These are phyloP conservation scores for Diatrype stigma DNA, from an alignment of 2,329 filamentous ascomycete species.

Conservation along the genomic window DNA sequence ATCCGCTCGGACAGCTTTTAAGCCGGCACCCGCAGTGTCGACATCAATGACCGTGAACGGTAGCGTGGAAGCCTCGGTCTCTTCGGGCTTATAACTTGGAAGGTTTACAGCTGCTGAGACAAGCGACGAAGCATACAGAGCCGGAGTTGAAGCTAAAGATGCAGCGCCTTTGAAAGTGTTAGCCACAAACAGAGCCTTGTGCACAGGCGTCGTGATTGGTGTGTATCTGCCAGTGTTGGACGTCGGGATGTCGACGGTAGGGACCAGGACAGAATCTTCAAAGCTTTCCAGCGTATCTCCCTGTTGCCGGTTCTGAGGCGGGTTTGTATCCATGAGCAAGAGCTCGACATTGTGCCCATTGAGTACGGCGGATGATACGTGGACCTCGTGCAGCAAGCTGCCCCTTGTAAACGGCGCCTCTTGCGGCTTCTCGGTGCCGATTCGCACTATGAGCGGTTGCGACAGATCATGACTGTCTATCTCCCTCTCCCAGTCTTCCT, in stretches of 20 bases:
- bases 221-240: constrained; percentile 61
- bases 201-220: constrained; percentile 74
- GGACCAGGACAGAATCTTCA: constrained; percentile 69
- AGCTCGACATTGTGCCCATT: constrained; percentile 63
- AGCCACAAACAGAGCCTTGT: constrained; percentile 71
- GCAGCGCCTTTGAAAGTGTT: constrained; percentile 68
- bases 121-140: constrained; percentile 33
- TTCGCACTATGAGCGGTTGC: constrained; percentile 61
- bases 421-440: constrained; percentile 33
- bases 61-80: constrained; percentile 30
- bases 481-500: constrained; percentile 63
- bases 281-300: constrained; percentile 37
- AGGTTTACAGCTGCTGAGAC: constrained; percentile 58
- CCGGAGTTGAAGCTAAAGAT: constrained; percentile 41
- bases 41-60: constrained; percentile 61
- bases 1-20: constrained; percentile 65
- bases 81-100: constrained; percentile 35
- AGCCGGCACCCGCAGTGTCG: constrained; percentile 54
- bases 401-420: constrained; percentile 34
- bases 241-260: constrained; percentile 64
- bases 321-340: constrained; percentile 49
- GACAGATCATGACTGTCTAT: constrained; percentile 48
- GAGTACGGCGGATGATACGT: constrained; percentile 59
- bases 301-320: constrained; percentile 41
- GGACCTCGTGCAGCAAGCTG: constrained; percentile 53